Conservation (phyloP, 176 grass and related monocot genomes). For the Melocanna baccifera region DNA sequence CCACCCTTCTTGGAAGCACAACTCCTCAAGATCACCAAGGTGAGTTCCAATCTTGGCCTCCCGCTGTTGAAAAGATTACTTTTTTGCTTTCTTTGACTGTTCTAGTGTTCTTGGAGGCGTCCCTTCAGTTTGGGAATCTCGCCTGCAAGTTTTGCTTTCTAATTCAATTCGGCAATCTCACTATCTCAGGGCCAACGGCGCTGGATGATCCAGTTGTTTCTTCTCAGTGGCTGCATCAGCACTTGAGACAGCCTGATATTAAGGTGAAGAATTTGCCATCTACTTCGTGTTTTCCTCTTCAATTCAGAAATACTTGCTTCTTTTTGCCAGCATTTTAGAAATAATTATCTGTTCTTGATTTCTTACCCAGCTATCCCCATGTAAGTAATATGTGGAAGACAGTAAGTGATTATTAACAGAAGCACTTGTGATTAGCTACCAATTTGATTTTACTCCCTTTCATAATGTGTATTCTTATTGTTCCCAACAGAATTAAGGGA, state of each 20-base stretch:
- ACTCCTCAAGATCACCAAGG: not conserved
- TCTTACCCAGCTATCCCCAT: not conserved
- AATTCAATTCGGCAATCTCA: conserved; percentile 19
- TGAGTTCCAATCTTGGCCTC: not conserved
- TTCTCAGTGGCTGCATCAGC: conserved; percentile 65
- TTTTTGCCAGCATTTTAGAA: not conserved
- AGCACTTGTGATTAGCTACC: not conserved
- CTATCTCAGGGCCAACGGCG: conserved; percentile 43
- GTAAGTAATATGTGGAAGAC: not conserved
- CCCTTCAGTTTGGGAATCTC: conserved; percentile 7
- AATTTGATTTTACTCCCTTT: not conserved
- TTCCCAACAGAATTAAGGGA: not conserved
- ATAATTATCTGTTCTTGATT: not conserved
- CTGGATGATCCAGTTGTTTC: conserved; percentile 64
- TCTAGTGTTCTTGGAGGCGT: not conserved
- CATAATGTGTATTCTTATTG: not conserved
- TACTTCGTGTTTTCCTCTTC: not conserved
- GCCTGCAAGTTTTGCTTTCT: not conserved
- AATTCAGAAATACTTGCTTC: not conserved
- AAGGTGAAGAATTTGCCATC: conserved; percentile 39
- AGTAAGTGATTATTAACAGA: not conserved
- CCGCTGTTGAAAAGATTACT: not conserved
- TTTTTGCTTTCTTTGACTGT: not conserved
- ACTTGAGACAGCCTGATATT: conserved; percentile 58
- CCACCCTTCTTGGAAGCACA: not conserved